These are phyloP conservation scores for Geotrichum candidum DNA, from an alignment of 1,139 yeast genomes.

Conservation along the genomic window DNA sequence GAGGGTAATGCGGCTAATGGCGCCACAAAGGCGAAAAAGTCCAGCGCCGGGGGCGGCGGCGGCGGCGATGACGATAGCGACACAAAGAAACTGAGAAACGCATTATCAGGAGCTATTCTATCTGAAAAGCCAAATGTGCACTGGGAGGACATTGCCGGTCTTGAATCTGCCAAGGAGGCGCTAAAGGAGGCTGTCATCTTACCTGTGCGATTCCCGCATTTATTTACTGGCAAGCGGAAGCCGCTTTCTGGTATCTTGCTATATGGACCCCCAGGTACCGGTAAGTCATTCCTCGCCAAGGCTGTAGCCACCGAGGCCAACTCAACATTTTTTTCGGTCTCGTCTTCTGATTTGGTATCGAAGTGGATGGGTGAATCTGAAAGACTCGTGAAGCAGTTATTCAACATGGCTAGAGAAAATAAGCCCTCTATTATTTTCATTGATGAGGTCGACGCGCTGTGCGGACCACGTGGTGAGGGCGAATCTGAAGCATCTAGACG, in stretches of 20 bases:
- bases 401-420: slow-evolving; percentile 92
- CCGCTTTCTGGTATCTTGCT: slow-evolving; percentile 88
- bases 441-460: slow-evolving; percentile 95
- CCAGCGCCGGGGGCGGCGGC: slow-evolving; percentile 23
- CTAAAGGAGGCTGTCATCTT: slow-evolving; percentile 94
- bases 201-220: slow-evolving; percentile 91
- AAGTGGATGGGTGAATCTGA: slow-evolving; percentile 99
- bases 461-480: slow-evolving; percentile 98
- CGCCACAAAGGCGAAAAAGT: slow-evolving; percentile 46
- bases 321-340: slow-evolving; percentile 90
- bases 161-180: slow-evolving; percentile 93
- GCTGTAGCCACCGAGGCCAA: slow-evolving; percentile 99
- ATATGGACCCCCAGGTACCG: slow-evolving; percentile 99
- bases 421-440: slow-evolving; percentile 93
- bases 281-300: slow-evolving; percentile 92
- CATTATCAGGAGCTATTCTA: slow-evolving; percentile 85
- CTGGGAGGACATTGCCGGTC: slow-evolving; percentile 96
- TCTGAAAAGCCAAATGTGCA: slow-evolving; percentile 88
- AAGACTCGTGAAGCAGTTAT: slow-evolving; percentile 87
- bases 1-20: slow-evolving; percentile 42
- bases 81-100: slow-evolving; percentile 82
- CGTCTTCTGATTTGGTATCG: slow-evolving; percentile 89
- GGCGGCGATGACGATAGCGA: slow-evolving; percentile 71
- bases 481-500: slow-evolving; percentile 95
- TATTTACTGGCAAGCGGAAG: slow-evolving; percentile 88